Percentiles rank a stretch among this genome's conserved stretches.
Evolutionary conservation across 2,329 filamentous ascomycete species (phyloP).

Genomic region (Emydomyces testavorans): DNA sequence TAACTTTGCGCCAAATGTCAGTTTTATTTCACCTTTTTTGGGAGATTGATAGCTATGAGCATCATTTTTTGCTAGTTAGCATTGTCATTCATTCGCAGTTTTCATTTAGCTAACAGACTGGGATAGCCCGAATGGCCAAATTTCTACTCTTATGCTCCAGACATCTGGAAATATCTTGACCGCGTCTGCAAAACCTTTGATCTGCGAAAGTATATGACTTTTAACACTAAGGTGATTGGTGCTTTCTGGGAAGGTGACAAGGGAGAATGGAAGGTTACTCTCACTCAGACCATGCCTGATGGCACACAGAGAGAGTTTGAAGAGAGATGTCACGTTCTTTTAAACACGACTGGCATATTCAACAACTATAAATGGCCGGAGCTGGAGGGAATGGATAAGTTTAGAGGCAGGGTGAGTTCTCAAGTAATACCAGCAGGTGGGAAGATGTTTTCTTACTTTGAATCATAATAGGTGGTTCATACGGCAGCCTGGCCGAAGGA

Average conservation of each 20-base stretch:
- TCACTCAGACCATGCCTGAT: slow-evolving; percentile 31
- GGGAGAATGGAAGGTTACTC: slow-evolving; percentile 41
- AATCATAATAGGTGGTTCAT: slow-evolving; percentile 29
- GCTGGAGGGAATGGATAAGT: slow-evolving; percentile 38
- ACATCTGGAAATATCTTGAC: slow-evolving; percentile 40
- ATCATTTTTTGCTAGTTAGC: neutral
- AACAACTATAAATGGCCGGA: slow-evolving; percentile 38
- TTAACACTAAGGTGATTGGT: slow-evolving; percentile 39
- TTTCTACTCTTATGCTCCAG: slow-evolving; percentile 37
- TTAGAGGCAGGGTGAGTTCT: slow-evolving; percentile 30
- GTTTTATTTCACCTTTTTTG: slow-evolving; percentile 9
- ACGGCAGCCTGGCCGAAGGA: slow-evolving; percentile 35
- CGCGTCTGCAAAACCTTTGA: slow-evolving; percentile 41
- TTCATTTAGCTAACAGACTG: neutral
- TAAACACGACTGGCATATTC: slow-evolving; percentile 32
- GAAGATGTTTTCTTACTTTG: neutral
- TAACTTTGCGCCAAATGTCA: slow-evolving; percentile 33
- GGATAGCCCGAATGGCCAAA: slow-evolving; percentile 37
- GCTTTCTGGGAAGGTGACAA: slow-evolving; percentile 40
- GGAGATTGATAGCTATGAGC: too few species aligned
- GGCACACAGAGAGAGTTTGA: slow-evolving; percentile 25
- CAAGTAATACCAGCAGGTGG: neutral
- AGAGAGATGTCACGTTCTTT: slow-evolving; percentile 27
- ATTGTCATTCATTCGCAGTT: neutral
- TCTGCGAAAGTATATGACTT: slow-evolving; percentile 43